These are phyloP conservation scores for Phalaenopsis equestris DNA, from an alignment of 106 monocot species.

Conservation along the genomic window DNA sequence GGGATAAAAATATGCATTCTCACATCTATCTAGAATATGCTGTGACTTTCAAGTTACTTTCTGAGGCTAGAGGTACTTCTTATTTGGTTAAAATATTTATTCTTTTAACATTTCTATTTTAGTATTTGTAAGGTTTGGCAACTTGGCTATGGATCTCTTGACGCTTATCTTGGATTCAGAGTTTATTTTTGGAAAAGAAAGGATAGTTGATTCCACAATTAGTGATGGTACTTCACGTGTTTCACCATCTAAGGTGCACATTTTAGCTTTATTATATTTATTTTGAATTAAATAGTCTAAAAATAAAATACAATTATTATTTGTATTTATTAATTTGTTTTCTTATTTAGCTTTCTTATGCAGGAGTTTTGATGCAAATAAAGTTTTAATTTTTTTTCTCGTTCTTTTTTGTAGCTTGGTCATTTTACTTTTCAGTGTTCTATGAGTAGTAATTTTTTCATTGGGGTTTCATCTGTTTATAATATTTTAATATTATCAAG, in stretches of 20 bases:
- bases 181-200: conserved; percentile 27
- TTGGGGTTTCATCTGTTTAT: not conserved
- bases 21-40: conserved; percentile 62
- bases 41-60: conserved; percentile 41
- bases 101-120: not conserved
- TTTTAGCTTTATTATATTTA: not conserved
- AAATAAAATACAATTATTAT: too few relatives aligned
- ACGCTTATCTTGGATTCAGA: conserved; percentile 12
- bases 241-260: conserved; percentile 24
- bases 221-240: conserved; percentile 26
- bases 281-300: not conserved
- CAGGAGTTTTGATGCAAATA: not conserved
- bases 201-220: conserved; percentile 14
- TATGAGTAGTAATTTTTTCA: not conserved
- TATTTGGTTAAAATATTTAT: not conserved
- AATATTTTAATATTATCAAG: not conserved
- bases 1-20: conserved; percentile 35
- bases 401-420: not conserved
- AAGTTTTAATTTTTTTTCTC: not conserved
- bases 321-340: not conserved
- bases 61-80: conserved; percentile 48
- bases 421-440: not conserved
- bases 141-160: not conserved
- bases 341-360: not conserved
- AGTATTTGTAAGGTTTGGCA: conserved; percentile 2